Evolutionary conservation across 1,284 basidiomycete genomes (phyloP), one percentile per base, ranked within the genome.

Genomic region (Ganoderma lucidum): DNA sequence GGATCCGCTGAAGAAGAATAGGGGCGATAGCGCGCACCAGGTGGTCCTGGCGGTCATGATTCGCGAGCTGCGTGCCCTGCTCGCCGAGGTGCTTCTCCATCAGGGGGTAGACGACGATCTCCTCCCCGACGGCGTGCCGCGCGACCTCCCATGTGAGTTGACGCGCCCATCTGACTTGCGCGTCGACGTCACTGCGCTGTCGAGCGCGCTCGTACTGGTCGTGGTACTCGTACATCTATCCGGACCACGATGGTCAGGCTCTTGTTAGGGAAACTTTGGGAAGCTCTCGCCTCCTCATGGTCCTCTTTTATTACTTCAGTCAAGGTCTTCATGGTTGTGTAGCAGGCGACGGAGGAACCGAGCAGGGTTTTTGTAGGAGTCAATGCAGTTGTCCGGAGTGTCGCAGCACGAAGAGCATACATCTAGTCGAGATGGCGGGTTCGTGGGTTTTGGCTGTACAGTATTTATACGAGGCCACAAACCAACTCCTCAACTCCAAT

Each of bases 51-150:
- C 89, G 81, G 74, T 92, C 90, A 44, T 87, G 79, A 71, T 90
- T 83, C 0, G 90, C 86, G 39, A 91, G 83, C 65, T 85, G 73
- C 66, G 79, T 78, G 0, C 89, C 90, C 71, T 86, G 78, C 2
- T 80, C 78, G 3, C 89, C 89, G 63, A 91, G 82, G 70, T 87
- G 81, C 72, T 87, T 82, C 78, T 92, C 89, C 84, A 92, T 87
- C 63, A 91, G 82, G 6, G 90, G 90, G 73, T 92, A 90, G 1
- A 90, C 86, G 28, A 92, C 83, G 61, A 91, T 85, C 77, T 92
- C 90, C 76, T 91, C 90, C 6, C 87, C 89, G 2, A 89, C 85
- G 5, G 90, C 86, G 73, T 90, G 89, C 0, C 88, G 83, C 0
- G 87, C 88, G 53, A 90, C 80, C 78, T 89, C 88, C 88, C 88